Evolutionary conservation across 148 eudicot genomes (phyloP), one percentile per base, ranked within the genome.

Genomic region (Spergularia marina): DNA sequence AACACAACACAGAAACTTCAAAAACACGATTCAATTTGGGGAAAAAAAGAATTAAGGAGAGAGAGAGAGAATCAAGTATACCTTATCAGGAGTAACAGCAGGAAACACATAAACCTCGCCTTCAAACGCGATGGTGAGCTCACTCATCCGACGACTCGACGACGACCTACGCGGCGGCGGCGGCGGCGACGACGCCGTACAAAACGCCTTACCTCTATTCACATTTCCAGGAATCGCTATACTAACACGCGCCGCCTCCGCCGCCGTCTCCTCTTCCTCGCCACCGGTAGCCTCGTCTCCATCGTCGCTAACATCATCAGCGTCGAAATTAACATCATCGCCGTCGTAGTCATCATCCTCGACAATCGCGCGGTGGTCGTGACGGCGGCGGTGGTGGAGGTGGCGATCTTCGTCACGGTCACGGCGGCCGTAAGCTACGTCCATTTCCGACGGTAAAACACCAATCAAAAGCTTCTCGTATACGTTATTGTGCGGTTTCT

Each of bases 11-110:
- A 70, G 21, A 75, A 65, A 41, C 23, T 36, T 18, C 23, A 20
- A 61, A 65, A 14, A 9, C 59, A 62, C 20, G 62, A 34, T 30
- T 51, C 44, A 57, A 54, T n/a, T 10, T 4, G 51, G 13, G 10
- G 39, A 11, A 39, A 30, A 30, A 59, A 10, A 16, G 0, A 36
- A 60, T 0, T 2, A 41, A 8, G 18, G 30, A 4, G 49, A 72
- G 34, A 68, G 34, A 75, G n/a, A 39, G 7, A 44, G 1, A 44
- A 44, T 44, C 49, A 44, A 49, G 20, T 34, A 34, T 23, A 84
- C 96, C 96, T 91, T 91, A 72, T 91, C 92, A 51, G 88, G 96
- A 61, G 92, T 81, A 65, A 91, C 88, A 12, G 91, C 81, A 51
- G 87, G 87, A 70, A 85, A 89, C 6, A 87, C 84, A 80, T 80